Base-by-base conservation (phyloP, 2,329 filamentous ascomycete species). In the Colletotrichum euphorbiae region DNA sequence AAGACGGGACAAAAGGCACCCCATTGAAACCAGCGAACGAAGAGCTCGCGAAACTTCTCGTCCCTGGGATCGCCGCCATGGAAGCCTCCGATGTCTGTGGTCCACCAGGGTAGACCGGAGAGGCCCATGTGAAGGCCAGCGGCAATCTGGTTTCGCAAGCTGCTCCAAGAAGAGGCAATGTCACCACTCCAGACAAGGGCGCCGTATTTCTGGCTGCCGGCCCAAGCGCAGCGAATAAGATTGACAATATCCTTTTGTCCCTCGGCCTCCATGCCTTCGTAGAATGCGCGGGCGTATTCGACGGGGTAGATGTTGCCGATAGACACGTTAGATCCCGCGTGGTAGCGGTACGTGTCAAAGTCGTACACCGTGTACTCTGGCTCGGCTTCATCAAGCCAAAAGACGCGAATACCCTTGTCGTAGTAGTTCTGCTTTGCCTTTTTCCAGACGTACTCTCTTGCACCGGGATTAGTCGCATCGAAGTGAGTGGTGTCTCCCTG, bases 321-420 rank as follows among this genome's bases (percentile, higher is more conserved):
- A 0, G 73, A 71, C 2, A 77, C 57, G 43, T 78, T 78, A 2
- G 77, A 73, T 1, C 77, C 77, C 1, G 78, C 77, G 69, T 86
- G 80, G 75, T 90, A 90, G 17, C 88, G 84, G 74, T 88, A 91
- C 70, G 87, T 87, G 63, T 91, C 89, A 73, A 90, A 91, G 74
- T 91, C 88, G 74, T 91, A 91, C 11, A 82, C 81, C 0, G 78
- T 81, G 72, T 90, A 91, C 74, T 91, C 89, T 0, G 89, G 89
- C 72, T 91, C 89, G 0, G 89, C 89, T 74, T 91, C 89, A 71
- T 92, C 90, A 0, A 91, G 82, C 89, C 90, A 91, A 76, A 91
- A 91, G 0, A 86, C 77, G 67, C 85, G 84, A 75, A 91, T 87
- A 2, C 90, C 90, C 61, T 85, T 86, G 55, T 82, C 76, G 72